These are phyloP conservation scores for Apophysomyces trapeziformis DNA, from an alignment of 371 early-diverging fungal species.

Conservation along the genomic window DNA sequence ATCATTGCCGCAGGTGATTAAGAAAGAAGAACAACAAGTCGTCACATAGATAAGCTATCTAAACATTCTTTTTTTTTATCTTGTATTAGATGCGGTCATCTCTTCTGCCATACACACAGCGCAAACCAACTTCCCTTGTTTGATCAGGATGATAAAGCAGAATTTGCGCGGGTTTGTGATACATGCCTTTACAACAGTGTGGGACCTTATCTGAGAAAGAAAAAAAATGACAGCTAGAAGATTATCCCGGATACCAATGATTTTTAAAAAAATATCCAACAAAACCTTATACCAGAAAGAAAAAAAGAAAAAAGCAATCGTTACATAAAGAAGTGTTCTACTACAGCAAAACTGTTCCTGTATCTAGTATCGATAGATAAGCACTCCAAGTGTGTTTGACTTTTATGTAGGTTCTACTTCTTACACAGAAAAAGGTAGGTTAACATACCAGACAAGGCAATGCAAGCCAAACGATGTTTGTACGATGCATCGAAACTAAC, in stretches of 20 bases:
- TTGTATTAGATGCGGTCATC: constrained; percentile 23
- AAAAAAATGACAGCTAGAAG: constrained; percentile 1
- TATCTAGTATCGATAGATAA: too few species aligned
- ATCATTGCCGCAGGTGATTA: constrained; percentile 30
- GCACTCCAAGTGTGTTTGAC: too few species aligned
- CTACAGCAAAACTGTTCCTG: too few species aligned
- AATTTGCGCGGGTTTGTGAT: constrained; percentile 33
- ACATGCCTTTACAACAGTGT: constrained; percentile 14
- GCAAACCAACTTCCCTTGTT: constrained; percentile 25
- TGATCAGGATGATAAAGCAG: constrained; percentile 14
- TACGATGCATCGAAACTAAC: too few species aligned
- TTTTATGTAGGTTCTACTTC: too few species aligned
- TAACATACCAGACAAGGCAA: too few species aligned
- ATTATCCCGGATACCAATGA: too few species aligned
- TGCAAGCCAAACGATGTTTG: too few species aligned
- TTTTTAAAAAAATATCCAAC: not conserved
- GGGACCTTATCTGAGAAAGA: constrained; percentile 10
- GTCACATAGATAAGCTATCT: not conserved
- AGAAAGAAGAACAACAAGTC: not conserved
- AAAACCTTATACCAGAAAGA: too few species aligned
- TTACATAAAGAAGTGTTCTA: too few species aligned
- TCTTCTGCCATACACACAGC: constrained; percentile 25
- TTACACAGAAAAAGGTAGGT: too few species aligned
- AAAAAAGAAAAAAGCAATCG: too few species aligned
- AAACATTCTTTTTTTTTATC: not conserved